Percentiles rank a stretch among this genome's conserved stretches.
Conservation (phyloP, 1,284 basidiomycete genomes). For the Melampsora americana region DNA sequence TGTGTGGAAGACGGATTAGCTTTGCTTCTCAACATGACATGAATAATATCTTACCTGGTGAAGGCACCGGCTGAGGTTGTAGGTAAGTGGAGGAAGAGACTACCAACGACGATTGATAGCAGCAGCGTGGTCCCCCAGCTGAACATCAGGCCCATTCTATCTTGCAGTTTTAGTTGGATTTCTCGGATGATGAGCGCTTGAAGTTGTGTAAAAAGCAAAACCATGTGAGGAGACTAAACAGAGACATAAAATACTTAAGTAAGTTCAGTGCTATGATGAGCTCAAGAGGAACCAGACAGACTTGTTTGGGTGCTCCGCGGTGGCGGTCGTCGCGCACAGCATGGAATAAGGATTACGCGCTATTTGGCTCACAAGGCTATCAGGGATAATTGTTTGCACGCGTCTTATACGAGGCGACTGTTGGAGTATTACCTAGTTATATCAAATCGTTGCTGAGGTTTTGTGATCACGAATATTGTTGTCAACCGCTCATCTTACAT, state of each 20-base stretch:
- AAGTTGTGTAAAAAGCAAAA: conserved; percentile 72
- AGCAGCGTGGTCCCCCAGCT: conserved; percentile 47
- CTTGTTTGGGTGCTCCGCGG: too few relatives aligned
- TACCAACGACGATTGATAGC: conserved; percentile 50
- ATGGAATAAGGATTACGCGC: too few relatives aligned
- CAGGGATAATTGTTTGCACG: too few relatives aligned
- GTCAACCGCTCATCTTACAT: too few relatives aligned
- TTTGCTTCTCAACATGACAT: conserved; percentile 54
- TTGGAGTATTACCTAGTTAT: too few relatives aligned
- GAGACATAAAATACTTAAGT: not conserved
- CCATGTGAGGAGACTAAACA: conserved; percentile 75
- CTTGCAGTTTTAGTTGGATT: conserved; percentile 66
- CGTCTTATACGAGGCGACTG: too few relatives aligned
- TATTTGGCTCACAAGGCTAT: too few relatives aligned
- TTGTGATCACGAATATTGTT: too few relatives aligned
- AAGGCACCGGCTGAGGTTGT: conserved; percentile 50
- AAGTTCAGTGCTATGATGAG: too few relatives aligned
- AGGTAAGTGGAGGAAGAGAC: conserved; percentile 50
- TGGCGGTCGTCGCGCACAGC: too few relatives aligned
- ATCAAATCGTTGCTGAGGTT: too few relatives aligned
- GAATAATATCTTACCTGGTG: conserved; percentile 72
- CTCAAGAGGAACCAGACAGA: too few relatives aligned
- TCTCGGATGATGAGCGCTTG: conserved; percentile 32
- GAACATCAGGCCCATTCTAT: conserved; percentile 69
- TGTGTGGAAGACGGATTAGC: not conserved